Evolutionary conservation across 2,329 filamentous ascomycete genomes (phyloP).

Genomic region (Sphaerostilbella broomeana): DNA sequence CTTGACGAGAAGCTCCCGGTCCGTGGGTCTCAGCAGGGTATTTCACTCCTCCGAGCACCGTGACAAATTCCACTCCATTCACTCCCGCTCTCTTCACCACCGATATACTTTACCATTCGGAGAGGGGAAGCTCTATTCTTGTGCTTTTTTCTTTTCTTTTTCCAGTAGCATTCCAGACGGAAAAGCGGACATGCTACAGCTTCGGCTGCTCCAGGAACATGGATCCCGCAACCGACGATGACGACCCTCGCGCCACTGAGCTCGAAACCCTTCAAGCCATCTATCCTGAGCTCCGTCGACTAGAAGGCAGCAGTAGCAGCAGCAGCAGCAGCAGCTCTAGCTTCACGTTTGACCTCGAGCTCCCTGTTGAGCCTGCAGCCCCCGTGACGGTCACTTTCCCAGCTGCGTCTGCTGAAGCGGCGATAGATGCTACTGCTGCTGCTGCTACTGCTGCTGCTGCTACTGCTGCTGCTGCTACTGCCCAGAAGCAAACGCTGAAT

Average conservation of each 20-base stretch:
- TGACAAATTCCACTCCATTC: too few species aligned
- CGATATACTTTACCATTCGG: not conserved
- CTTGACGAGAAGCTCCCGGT: too few species aligned
- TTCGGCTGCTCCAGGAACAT: conserved; percentile 20
- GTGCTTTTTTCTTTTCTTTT: too few species aligned
- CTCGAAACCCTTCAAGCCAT: conserved; percentile 57
- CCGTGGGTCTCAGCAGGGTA: too few species aligned
- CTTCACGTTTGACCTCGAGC: conserved; percentile 49
- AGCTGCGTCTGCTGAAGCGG: conserved; percentile 28
- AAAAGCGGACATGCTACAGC: conserved; percentile 11
- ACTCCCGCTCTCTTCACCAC: not conserved
- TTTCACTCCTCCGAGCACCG: too few species aligned
- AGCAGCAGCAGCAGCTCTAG: too few species aligned
- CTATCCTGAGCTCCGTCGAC: conserved; percentile 55
- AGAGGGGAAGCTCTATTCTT: too few species aligned
- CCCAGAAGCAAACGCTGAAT: conserved; percentile 1
- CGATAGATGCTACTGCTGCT: conserved; percentile 18
- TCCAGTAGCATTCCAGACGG: too few species aligned
- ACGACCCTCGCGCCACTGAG: conserved; percentile 52
- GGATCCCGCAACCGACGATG: conserved; percentile 42
- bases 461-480: conserved; percentile 7
- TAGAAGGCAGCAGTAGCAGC: conserved; percentile 32
- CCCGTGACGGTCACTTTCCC: conserved; percentile 54
- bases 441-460: conserved; percentile 32
- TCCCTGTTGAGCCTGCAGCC: conserved; percentile 49